Percentiles rank a stretch among this genome's conserved stretches.
Evolutionary conservation across 2,329 filamentous ascomycete species (phyloP).

Genomic region (Botrytis galanthina): DNA sequence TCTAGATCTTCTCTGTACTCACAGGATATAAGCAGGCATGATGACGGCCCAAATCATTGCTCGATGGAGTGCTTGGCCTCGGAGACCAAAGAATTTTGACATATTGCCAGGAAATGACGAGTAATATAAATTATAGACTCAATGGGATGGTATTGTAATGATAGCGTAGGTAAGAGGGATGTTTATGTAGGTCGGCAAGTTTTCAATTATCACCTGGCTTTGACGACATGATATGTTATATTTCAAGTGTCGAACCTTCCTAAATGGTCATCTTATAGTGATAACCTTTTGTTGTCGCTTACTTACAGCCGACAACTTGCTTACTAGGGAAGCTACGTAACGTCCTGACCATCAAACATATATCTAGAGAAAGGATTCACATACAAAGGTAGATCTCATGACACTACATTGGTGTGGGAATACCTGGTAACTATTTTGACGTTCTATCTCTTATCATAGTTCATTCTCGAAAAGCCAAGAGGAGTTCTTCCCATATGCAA

Average conservation of each 20-base stretch:
- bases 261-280: neutral
- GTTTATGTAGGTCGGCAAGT: neutral
- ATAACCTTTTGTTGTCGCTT: neutral
- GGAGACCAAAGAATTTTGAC: constrained; percentile 59
- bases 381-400: neutral
- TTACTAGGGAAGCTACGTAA: neutral
- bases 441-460: neutral
- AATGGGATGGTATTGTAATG: neutral
- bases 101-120: neutral
- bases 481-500: neutral
- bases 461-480: neutral
- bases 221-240: neutral
- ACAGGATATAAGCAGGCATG: constrained; percentile 68
- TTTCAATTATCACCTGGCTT: neutral
- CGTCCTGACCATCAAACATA: neutral
- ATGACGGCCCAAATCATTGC: constrained; percentile 55
- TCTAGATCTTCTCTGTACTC: constrained; percentile 38
- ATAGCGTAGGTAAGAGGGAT: neutral
- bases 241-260: constrained; percentile 1
- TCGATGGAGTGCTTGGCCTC: constrained; percentile 60
- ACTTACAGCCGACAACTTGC: neutral
- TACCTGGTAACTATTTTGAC: neutral
- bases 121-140: neutral
- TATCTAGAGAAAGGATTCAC: neutral
- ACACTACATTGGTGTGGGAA: neutral